These are phyloP conservation scores for Phaeosphaeriaceae sp. DNA, from an alignment of 2,329 filamentous ascomycete species.

Conservation along the genomic window DNA sequence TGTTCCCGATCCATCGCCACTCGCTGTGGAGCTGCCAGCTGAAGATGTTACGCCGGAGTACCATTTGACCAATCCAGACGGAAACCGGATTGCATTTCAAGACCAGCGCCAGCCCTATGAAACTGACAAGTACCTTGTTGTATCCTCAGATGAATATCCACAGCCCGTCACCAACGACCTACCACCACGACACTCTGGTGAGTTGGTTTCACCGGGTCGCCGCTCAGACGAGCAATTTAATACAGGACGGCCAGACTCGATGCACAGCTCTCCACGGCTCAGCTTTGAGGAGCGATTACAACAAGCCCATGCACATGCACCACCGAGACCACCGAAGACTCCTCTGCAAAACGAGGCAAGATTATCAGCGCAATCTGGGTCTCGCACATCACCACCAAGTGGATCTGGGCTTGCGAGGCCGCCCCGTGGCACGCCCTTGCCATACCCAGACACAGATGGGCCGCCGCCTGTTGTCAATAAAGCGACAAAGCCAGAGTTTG, in stretches of 20 bases:
- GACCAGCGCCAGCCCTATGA: slow-evolving; percentile 28
- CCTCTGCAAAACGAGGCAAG: slow-evolving; percentile 38
- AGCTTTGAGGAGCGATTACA: slow-evolving; percentile 33
- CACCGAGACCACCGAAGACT: slow-evolving; percentile 51
- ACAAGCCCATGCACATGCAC: slow-evolving; percentile 26
- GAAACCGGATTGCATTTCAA: slow-evolving; percentile 46
- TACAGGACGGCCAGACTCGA: slow-evolving; percentile 24
- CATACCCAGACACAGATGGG: slow-evolving; percentile 82
- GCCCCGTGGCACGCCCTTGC: slow-evolving; percentile 57
- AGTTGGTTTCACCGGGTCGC: slow-evolving; percentile 65
- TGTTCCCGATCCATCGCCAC: slow-evolving; percentile 51
- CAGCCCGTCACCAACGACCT: slow-evolving; percentile 52
- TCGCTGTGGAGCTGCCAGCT: slow-evolving; percentile 66
- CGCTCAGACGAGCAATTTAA: slow-evolving; percentile 42
- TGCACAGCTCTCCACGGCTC: slow-evolving; percentile 33
- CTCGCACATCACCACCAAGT: slow-evolving; percentile 32
- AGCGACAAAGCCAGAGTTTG: slow-evolving; percentile 78
- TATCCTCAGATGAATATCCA: slow-evolving; percentile 64
- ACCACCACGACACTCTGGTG: slow-evolving; percentile 57
- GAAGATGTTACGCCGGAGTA: slow-evolving; percentile 55
- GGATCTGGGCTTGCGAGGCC: slow-evolving; percentile 35
- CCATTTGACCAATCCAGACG: slow-evolving; percentile 18
- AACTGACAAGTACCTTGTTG: slow-evolving; percentile 62
- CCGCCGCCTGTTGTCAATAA: slow-evolving; percentile 85
- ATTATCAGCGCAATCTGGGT: slow-evolving; percentile 22